A percentile compares a stretch with the other conserved stretches of the same genome.
phyloP scores from a whole-genome alignment of 148 eudicot species.

The Rhododendron ferrugineum region DNA sequence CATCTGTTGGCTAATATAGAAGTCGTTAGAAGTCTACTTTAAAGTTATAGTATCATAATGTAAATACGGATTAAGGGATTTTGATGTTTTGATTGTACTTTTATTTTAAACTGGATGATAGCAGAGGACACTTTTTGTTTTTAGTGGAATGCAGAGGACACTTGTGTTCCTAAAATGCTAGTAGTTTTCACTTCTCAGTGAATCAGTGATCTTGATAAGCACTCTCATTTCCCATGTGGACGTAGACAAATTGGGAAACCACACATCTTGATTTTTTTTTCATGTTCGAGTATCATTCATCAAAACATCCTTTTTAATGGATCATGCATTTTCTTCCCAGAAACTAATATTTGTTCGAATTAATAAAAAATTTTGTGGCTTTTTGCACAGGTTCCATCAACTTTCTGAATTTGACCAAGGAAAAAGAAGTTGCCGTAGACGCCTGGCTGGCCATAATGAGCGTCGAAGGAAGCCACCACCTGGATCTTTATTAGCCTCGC shows the following conservation, averaged over 20 bases:
- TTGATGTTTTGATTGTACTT: neutral
- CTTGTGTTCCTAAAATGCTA: neutral
- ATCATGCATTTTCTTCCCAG: neutral
- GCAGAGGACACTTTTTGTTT: too few species aligned
- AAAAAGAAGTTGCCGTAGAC: slow-evolving; percentile 88
- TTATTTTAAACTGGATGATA: neutral
- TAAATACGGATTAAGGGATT: neutral
- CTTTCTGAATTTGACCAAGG: slow-evolving; percentile 88
- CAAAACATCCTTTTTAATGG: neutral
- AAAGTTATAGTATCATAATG: neutral
- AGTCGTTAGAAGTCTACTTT: neutral
- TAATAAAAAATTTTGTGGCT: slow-evolving; percentile 8
- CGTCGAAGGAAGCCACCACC: slow-evolving; percentile 91
- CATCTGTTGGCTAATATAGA: neutral
- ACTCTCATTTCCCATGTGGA: neutral
- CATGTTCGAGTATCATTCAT: neutral
- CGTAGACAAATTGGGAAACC: neutral
- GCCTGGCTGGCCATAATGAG: slow-evolving; percentile 94
- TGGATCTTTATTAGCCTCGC: slow-evolving; percentile 42
- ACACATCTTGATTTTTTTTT: neutral
- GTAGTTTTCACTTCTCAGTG: neutral
- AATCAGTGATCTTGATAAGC: neutral
- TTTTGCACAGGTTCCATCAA: slow-evolving; percentile 65
- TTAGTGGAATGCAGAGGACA: neutral
- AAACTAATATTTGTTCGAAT: neutral